Base-by-base conservation (phyloP, 1,139 yeast genomes). In the Taphrina flavorubra region DNA sequence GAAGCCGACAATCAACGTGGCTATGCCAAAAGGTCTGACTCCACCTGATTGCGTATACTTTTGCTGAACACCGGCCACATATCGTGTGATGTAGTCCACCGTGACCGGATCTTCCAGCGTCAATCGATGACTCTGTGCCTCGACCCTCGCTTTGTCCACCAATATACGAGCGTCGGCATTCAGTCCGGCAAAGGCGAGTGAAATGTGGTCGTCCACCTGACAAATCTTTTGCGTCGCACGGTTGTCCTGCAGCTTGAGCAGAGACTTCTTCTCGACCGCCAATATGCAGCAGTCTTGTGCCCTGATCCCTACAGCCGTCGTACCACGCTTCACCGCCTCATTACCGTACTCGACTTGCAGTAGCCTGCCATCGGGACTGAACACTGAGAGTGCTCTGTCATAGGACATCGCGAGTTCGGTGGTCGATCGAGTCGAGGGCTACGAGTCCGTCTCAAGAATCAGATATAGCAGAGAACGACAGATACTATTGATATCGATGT, bases 1-100 rank as follows among this genome's bases (percentile, higher is more conserved):
- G 76, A 94, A 94, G 0, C 99, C 99, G 40, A 97, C 97, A 78
- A 94, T 89, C 74, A 94, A 83, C 42, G 98, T 94, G 69, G 97
- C 89, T 74, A 95, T 90, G 70, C 99, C 97, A 78, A 91, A 91
- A 25, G 97, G 97, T 78, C 97, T 85, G 46, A 91, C 96, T 77
- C 97, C 99, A 73, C 99, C 99, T 64, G 95, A 87, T 79, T 94
- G 99, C n/a, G 99, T 94, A 79, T 94, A 94, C 79, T 88, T 85
- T 78, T 94, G 99, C 80, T 94, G 98, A 58, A 94, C 95, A 31
- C 98, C 97, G 31, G 99, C 99, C 72, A 95, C 91, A 76, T 91
- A 90, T 78, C 89, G 88, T 56, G 99, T 91, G 79, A 95, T 83
- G 79, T 92, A 94, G 78, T 95, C 99, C 71, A 94, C 85, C 51